Evolutionary conservation across 1,284 basidiomycete genomes (phyloP).

Genomic region (Prillingera fragicola): DNA sequence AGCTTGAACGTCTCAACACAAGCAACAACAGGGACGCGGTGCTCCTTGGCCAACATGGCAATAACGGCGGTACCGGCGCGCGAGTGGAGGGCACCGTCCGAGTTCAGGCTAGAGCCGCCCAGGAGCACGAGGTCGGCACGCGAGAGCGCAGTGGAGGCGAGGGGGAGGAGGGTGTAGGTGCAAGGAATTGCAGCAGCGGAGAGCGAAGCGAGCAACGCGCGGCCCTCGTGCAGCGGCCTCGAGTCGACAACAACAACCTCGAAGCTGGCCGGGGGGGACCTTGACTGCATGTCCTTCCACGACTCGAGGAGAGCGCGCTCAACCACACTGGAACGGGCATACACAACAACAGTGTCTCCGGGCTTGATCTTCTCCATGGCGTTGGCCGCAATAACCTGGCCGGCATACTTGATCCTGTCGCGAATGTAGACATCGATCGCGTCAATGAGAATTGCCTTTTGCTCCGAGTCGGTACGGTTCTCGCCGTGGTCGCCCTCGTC

Average conservation of each 20-base stretch:
- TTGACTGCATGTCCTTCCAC: conserved; percentile 52
- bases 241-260: conserved; percentile 94
- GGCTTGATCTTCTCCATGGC: conserved; percentile 90
- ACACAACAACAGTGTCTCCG: conserved; percentile 87
- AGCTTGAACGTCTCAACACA: conserved; percentile 99
- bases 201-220: conserved; percentile 67
- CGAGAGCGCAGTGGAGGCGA: conserved; percentile 75
- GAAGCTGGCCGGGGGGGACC: conserved; percentile 64
- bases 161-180: conserved; percentile 87
- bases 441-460: conserved; percentile 74
- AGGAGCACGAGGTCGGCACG: conserved; percentile 75
- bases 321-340: conserved; percentile 88
- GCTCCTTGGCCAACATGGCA: conserved; percentile 88
- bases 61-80: conserved; percentile 92
- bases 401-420: conserved; percentile 89
- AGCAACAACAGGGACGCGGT: conserved; percentile 86
- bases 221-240: conserved; percentile 85
- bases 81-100: conserved; percentile 91
- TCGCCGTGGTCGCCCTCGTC: conserved; percentile 66
- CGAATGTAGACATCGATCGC: conserved; percentile 91
- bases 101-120: conserved; percentile 88
- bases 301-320: conserved; percentile 83
- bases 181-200: conserved; percentile 71
- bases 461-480: conserved; percentile 93
- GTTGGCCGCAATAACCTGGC: conserved; percentile 83